Base-by-base conservation (phyloP, 1,284 basidiomycete genomes). In the Tremellales sp. region DNA sequence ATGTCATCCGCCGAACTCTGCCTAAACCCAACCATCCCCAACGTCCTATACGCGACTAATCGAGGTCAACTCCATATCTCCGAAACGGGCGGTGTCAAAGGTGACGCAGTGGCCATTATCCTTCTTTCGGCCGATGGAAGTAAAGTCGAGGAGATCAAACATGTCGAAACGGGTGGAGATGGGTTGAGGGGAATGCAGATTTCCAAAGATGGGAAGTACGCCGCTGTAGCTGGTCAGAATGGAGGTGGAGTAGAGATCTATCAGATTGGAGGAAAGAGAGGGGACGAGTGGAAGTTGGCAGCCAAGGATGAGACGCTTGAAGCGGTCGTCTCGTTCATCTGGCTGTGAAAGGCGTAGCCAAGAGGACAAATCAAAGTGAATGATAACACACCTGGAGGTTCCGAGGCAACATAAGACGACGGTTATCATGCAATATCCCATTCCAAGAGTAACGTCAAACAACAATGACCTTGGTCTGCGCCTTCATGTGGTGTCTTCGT, bases 291-390 rank as follows among this genome's bases (percentile, higher is more conserved):
- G 64, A 63, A 58, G 31, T 44, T 69, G 17, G 80, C 85, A 5
- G 78, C 82, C 19, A 81, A 85, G 56, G 87, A 85, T 77, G 79
- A 80, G 51, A 75, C 74, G 2, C 64, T 87, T 10, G 80, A 78
- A 13, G 82, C 82, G 64, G 74, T 78, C 15, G 69, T 66, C 2
- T 65, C 67, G 48, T 53, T 69, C 41, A 54, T 57, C 8, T 72
- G 67, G 64, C 39, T 70, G 15, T 70, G n/a, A n/a, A n/a, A n/a
- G n/a, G n/a, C n/a, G n/a, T n/a, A n/a, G n/a, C n/a, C n/a, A n/a
- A n/a, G n/a, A n/a, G n/a, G n/a, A n/a, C n/a, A n/a, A n/a, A n/a
- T n/a, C n/a, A n/a, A n/a, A n/a, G n/a, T n/a, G n/a, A n/a, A n/a
- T n/a, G n/a, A n/a, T n/a, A n/a, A n/a, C n/a, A n/a, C n/a, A n/a